phyloP scores from a whole-genome alignment of 116 monocot species.

The Dioscorea cayenensis region DNA sequence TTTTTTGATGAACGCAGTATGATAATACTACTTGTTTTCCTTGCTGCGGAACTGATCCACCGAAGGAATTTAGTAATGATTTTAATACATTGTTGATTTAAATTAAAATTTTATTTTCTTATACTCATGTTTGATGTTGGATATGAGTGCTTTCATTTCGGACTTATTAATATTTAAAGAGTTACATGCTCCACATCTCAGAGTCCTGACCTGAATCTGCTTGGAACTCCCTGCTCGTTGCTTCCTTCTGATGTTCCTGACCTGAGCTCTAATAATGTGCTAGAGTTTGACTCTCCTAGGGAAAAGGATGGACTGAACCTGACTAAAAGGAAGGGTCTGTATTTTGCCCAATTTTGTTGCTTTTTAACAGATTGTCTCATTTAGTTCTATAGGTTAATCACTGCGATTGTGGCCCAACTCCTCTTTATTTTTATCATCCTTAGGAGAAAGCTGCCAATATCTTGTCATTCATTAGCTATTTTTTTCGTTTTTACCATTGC shows the following conservation, averaged over 20 bases:
- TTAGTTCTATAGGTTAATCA: no score
- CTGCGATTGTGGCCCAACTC: no score
- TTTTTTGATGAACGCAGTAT: conserved; percentile 31
- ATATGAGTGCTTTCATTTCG: conserved; percentile 2
- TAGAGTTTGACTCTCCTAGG: conserved; percentile 9
- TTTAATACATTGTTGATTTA: not conserved
- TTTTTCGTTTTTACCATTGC: no score
- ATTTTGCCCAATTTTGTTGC: not conserved
- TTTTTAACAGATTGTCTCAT: not conserved
- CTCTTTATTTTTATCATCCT: no score
- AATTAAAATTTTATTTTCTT: not conserved
- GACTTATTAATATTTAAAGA: conserved; percentile 7
- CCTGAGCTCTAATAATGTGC: conserved; percentile 1
- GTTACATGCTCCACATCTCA: not conserved
- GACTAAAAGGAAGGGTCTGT: conserved; percentile 10
- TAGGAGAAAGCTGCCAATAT: no score
- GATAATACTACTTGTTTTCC: conserved; percentile 36
- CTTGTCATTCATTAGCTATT: no score
- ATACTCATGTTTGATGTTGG: not conserved
- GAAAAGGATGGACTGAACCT: not conserved
- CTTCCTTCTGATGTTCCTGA: not conserved
- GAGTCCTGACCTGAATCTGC: conserved; percentile 2
- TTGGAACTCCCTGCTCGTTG: conserved; percentile 4
- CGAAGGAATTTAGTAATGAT: conserved; percentile 22
- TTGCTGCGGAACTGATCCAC: conserved; percentile 26